A percentile compares a stretch with the other conserved stretches of the same genome.
phyloP scores from a whole-genome alignment of 2,329 filamentous ascomycete genomes.

The Phialophora expanda region DNA sequence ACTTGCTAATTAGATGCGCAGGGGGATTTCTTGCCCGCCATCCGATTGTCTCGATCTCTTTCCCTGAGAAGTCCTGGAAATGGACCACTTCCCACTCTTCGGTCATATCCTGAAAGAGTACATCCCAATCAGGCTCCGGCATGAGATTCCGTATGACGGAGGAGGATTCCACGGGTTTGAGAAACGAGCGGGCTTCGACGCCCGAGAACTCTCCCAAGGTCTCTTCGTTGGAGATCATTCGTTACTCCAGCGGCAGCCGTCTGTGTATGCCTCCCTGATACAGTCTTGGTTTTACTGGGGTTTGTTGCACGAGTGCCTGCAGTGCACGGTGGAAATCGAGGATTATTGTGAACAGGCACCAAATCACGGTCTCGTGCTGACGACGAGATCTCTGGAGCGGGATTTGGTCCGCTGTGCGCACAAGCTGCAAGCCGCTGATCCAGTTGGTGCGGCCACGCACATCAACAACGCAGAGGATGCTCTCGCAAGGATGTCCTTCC shows the following conservation, averaged over 20 bases:
- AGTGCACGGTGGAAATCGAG: background rate
- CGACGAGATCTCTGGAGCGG: background rate
- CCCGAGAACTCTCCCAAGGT: background rate
- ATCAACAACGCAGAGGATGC: background rate
- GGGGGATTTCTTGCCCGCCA: background rate
- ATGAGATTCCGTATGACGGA: background rate
- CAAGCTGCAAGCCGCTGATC: background rate
- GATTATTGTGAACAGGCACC: background rate
- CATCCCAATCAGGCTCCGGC: background rate
- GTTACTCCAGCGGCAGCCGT: background rate
- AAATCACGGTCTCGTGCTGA: background rate
- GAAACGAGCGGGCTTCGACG: background rate
- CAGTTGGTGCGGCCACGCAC: background rate
- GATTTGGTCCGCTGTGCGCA: background rate
- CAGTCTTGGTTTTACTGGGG: background rate
- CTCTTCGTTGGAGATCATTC: background rate
- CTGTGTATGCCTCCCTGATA: background rate
- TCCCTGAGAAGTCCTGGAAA: background rate
- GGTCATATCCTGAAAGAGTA: background rate
- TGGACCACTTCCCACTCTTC: background rate
- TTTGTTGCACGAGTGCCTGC: background rate
- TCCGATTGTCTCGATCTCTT: background rate
- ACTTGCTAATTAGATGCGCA: background rate
- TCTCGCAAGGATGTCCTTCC: background rate
- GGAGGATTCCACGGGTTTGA: background rate